These are phyloP conservation scores for Eremothecium sinecaudum DNA, from an alignment of 1,139 yeast species.

Conservation along the genomic window DNA sequence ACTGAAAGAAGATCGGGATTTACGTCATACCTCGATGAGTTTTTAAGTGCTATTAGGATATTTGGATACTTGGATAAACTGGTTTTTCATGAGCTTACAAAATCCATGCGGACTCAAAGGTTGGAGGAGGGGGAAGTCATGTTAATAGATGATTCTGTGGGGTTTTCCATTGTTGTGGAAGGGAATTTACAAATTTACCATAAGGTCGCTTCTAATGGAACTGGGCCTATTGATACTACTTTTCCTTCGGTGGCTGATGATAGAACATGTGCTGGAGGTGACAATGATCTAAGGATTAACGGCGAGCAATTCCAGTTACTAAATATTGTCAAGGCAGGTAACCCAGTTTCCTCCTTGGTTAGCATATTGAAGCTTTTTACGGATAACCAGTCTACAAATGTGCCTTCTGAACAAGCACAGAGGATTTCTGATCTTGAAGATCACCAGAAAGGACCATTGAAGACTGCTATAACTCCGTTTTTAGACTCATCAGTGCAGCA, in stretches of 20 bases:
- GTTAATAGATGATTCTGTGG: constrained; percentile 61
- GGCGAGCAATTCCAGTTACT: constrained; percentile 52
- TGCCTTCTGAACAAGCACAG: constrained; percentile 24
- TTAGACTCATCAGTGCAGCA: constrained; percentile 6
- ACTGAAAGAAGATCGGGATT: constrained; percentile 8
- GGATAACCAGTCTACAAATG: constrained; percentile 24
- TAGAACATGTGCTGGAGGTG: constrained; percentile 6
- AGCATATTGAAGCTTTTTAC: constrained; percentile 68
- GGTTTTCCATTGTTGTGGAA: constrained; percentile 90
- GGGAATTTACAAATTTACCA: constrained; percentile 79
- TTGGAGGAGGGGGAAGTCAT: constrained; percentile 68
- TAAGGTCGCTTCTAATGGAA: constrained; percentile 32
- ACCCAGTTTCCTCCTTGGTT: constrained; percentile 75
- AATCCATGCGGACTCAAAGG: constrained; percentile 84
- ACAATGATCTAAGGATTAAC: constrained; percentile 11
- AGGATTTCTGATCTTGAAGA: background rate
- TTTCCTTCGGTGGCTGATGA: background rate
- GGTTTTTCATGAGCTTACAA: constrained; percentile 87
- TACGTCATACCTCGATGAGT: constrained; percentile 69
- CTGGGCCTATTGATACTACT: constrained; percentile 6
- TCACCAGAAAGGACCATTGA: constrained; percentile 2
- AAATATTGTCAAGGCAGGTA: constrained; percentile 78
- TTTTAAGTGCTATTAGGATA: constrained; percentile 79
- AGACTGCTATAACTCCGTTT: constrained; percentile 7
- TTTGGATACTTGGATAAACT: constrained; percentile 88